A percentile compares a stretch with the other conserved stretches of the same genome.
These are phyloP conservation scores for Blastocystis sp. DNA, from an alignment of 352 stramenopile genomes.

Conservation along the genomic window DNA sequence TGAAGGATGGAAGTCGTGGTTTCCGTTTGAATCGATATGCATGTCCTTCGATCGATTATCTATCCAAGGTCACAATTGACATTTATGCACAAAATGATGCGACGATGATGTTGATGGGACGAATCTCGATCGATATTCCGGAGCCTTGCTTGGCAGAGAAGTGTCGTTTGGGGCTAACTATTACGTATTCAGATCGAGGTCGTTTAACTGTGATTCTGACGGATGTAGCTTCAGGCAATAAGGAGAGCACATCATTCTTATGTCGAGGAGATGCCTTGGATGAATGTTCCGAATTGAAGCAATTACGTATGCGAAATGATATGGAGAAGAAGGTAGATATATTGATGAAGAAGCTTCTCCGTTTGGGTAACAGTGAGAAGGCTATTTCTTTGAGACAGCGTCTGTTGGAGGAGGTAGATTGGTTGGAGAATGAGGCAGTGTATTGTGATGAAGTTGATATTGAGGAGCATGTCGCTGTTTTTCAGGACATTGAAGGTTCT, in stretches of 20 bases:
- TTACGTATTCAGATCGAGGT: background rate
- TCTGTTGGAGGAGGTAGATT: background rate
- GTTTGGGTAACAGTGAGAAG: background rate
- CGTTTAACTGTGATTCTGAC: background rate
- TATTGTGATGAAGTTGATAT: slow-evolving; percentile 17
- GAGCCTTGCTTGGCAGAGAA: background rate
- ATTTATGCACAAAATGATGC: background rate
- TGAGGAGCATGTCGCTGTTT: background rate
- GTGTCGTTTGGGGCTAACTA: background rate
- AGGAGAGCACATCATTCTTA: background rate
- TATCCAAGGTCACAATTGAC: background rate
- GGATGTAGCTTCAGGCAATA: background rate
- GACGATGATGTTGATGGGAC: background rate
- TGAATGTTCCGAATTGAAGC: background rate
- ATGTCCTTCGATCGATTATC: background rate
- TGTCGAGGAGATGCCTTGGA: background rate
- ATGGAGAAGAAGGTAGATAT: background rate
- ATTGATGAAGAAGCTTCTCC: background rate
- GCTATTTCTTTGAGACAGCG: background rate
- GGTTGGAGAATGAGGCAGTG: background rate
- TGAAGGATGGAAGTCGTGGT: background rate
- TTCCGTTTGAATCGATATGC: background rate
- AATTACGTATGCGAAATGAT: background rate
- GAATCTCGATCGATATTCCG: background rate
- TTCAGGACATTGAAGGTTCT: background rate